These are phyloP conservation scores for Tephrocybe sp. DNA, from an alignment of 768 basidiomycete species.

Conservation along the genomic window DNA sequence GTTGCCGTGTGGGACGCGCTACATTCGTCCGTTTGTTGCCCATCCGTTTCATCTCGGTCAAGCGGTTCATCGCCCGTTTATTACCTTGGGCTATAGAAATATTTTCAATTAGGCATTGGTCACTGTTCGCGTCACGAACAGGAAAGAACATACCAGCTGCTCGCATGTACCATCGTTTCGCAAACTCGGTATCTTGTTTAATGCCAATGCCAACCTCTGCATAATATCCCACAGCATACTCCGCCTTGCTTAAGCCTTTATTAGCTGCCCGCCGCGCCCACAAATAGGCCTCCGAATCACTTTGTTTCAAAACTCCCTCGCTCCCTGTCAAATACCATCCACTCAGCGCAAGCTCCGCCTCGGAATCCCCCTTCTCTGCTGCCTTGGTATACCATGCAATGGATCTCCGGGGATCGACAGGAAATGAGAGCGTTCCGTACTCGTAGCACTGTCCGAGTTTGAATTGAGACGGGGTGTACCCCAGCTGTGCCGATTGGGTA, in stretches of 20 bases:
- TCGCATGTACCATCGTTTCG: constrained; percentile 99
- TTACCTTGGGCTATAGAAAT: constrained; percentile 83
- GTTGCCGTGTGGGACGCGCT: constrained; percentile 86
- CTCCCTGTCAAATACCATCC: constrained; percentile 98
- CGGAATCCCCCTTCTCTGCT: constrained; percentile 93
- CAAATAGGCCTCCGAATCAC: constrained; percentile 97
- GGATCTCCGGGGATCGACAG: constrained; percentile 88
- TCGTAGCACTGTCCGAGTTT: constrained; percentile 96
- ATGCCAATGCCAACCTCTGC: constrained; percentile 97
- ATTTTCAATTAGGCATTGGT: background rate
- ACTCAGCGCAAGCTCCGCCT: constrained; percentile 93
- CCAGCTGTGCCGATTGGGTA: constrained; percentile 89
- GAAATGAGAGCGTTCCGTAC: constrained; percentile 85
- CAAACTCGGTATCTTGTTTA: constrained; percentile 93
- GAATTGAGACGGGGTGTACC: constrained; percentile 92
- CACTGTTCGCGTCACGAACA: background rate
- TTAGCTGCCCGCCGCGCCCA: constrained; percentile 97
- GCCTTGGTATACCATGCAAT: constrained; percentile 99
- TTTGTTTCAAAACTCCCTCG: constrained; percentile 95
- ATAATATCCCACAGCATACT: constrained; percentile 99
- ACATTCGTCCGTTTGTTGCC: constrained; percentile 77
- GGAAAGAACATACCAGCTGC: constrained; percentile 86
- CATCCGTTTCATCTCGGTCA: constrained; percentile 94
- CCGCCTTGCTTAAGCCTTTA: constrained; percentile 94
- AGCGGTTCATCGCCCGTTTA: constrained; percentile 92